Conservation (phyloP, 2,329 filamentous ascomycete genomes). For the Knufia petricola region DNA sequence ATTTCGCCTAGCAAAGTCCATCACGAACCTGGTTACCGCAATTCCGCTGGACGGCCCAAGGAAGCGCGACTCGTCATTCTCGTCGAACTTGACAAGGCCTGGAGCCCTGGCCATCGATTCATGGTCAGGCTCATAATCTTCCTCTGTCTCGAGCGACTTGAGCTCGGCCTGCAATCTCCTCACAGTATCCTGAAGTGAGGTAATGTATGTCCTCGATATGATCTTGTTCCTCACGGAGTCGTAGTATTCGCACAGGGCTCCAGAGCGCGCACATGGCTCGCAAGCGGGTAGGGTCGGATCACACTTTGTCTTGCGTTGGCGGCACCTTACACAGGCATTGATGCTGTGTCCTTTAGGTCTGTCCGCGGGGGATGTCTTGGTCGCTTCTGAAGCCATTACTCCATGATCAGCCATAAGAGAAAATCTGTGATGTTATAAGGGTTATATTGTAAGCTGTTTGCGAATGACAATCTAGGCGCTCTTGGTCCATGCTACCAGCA, state of each 20-base stretch:
- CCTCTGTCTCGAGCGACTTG: constrained; percentile 66
- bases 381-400: too few relatives aligned
- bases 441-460: too few relatives aligned
- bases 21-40: constrained; percentile 84
- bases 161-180: constrained; percentile 73
- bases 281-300: constrained; percentile 87
- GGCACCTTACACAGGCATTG: constrained; percentile 22
- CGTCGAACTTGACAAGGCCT: constrained; percentile 73
- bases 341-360: too few relatives aligned
- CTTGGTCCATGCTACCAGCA: too few relatives aligned
- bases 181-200: constrained; percentile 80
- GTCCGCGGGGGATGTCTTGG: too few relatives aligned
- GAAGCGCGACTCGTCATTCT: constrained; percentile 81
- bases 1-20: constrained; percentile 92
- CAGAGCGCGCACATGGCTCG: constrained; percentile 82
- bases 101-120: constrained; percentile 83
- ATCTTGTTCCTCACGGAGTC: constrained; percentile 78
- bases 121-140: constrained; percentile 58
- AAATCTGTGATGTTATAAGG: too few relatives aligned
- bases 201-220: constrained; percentile 84
- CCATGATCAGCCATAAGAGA: too few relatives aligned
- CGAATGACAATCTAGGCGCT: too few relatives aligned
- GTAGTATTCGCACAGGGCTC: constrained; percentile 88
- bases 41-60: constrained; percentile 91
- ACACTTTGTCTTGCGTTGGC: constrained; percentile 88